Percentiles rank a stretch among this genome's conserved stretches.
These are phyloP conservation scores for Melampsora larici-populina DNA, from an alignment of 1,284 basidiomycete species.

Conservation along the genomic window DNA sequence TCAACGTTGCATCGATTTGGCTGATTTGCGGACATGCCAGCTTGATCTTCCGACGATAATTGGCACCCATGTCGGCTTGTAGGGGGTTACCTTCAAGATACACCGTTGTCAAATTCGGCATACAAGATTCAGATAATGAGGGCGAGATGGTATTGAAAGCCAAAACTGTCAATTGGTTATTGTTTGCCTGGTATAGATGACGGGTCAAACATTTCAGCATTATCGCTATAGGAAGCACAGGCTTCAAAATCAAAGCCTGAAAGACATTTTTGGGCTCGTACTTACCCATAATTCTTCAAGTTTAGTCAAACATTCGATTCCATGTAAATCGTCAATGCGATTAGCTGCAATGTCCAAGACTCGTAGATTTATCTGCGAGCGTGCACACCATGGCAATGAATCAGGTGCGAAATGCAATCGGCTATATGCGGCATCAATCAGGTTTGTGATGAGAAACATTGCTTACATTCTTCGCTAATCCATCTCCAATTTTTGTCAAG, in stretches of 20 bases:
- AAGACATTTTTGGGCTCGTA: neutral
- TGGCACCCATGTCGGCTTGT: conserved; percentile 49
- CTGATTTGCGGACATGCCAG: conserved; percentile 51
- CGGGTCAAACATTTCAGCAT: neutral
- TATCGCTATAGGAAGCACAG: neutral
- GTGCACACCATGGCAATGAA: conserved; percentile 48
- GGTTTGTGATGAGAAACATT: neutral
- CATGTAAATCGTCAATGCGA: conserved; percentile 49
- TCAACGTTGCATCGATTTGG: conserved; percentile 54
- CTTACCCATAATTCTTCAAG: conserved; percentile 53
- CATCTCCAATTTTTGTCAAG: conserved; percentile 44
- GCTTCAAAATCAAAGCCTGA: neutral
- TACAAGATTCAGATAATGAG: conserved; percentile 47
- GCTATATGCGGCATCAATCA: neutral
- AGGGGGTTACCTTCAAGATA: conserved; percentile 54
- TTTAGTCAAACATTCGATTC: conserved; percentile 47
- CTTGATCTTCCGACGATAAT: conserved; percentile 52
- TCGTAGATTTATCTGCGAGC: conserved; percentile 47
- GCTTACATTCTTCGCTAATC: conserved; percentile 22
- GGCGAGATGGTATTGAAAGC: conserved; percentile 49
- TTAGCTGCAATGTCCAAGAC: conserved; percentile 53
- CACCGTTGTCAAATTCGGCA: conserved; percentile 51
- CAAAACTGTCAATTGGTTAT: conserved; percentile 50
- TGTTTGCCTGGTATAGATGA: conserved; percentile 46
- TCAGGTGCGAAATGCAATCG: neutral